These are phyloP conservation scores for Talaromyces amestolkiae DNA, from an alignment of 2,329 filamentous ascomycete genomes.

Conservation along the genomic window DNA sequence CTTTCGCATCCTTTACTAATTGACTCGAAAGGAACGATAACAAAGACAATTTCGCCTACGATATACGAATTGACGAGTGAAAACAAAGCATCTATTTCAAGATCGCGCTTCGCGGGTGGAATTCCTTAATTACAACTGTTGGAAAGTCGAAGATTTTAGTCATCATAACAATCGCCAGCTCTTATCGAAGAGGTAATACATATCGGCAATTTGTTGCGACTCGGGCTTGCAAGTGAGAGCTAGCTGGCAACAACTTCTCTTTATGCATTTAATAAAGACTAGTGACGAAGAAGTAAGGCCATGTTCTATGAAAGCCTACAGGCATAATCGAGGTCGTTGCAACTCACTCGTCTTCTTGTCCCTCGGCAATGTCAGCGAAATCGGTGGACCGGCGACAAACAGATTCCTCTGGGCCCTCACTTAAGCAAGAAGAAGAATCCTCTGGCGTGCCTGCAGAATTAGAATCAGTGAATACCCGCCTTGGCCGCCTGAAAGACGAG, in stretches of 20 bases:
- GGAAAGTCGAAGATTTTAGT: background rate
- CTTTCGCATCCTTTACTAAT: conserved; percentile 9
- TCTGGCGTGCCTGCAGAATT: conserved; percentile 26
- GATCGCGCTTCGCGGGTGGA: background rate
- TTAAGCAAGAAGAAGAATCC: conserved; percentile 20
- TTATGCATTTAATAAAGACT: conserved; percentile 9
- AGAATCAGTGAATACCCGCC: conserved; percentile 34
- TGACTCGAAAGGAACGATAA: conserved; percentile 2
- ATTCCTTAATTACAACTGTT: background rate
- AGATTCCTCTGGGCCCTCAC: conserved; percentile 25
- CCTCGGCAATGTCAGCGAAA: conserved; percentile 42
- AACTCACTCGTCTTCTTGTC: conserved; percentile 13
- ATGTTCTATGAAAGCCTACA: conserved; percentile 5
- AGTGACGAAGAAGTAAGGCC: conserved; percentile 11
- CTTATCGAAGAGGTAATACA: background rate
- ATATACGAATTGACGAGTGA: background rate
- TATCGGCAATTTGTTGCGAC: background rate
- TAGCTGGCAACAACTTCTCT: background rate
- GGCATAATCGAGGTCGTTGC: background rate
- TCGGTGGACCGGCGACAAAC: conserved; percentile 29
- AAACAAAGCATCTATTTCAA: background rate
- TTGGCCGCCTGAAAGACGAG: conserved; percentile 41
- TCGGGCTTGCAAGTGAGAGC: background rate
- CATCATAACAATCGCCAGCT: background rate
- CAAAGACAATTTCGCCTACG: conserved; percentile 5